Base-by-base conservation (phyloP, 768 basidiomycete species). In the Asterophora lycoperdoides region DNA sequence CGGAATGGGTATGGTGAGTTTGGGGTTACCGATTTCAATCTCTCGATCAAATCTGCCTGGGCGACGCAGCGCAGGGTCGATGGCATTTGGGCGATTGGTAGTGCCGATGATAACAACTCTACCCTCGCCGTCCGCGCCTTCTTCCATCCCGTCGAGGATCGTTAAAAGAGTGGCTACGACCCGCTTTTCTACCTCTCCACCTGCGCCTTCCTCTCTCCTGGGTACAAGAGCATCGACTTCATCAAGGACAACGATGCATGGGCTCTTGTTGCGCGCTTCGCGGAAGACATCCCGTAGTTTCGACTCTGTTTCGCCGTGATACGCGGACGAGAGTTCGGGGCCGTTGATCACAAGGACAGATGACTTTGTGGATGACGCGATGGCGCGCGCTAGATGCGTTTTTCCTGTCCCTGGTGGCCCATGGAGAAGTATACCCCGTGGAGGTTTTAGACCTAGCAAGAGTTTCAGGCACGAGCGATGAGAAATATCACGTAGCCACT, bases 321-420 rank as follows among this genome's bases (percentile, higher is more conserved):
- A 98, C 1, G 93, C 92, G 15, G 91, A 93, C 1, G 89, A 91
- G 17, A 98, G 78, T 62, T 97, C 93, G 10, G 96, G 93, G 0
- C 96, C 96, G 58, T 95, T 95, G 64, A 98, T 85, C 43, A 92
- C 82, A 54, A 99, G 78, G n/a, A 96, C 89, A 20, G 85, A 83
- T 6, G 93, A 89, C 26, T 78, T 79, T 1, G 89, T 89, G 5
- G 93, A 91, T 0, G 84, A 78, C 3, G 95, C 93, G 50, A 99
- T 93, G 11, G 93, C 90, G 53, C 93, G 84, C 9, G 96, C 95
- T 2, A 99, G 74, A 61, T 96, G 93, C 0, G 96, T 99, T 70
- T 99, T 99, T 13, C 96, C 96, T 8, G 96, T 98, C 32, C 96
- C 96, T 2, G 96, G 93, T 9, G 93, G 94, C 9, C 96, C 96